Conservation (phyloP, 495 filamentous ascomycete genomes). For the Entonaema liquescens region DNA sequence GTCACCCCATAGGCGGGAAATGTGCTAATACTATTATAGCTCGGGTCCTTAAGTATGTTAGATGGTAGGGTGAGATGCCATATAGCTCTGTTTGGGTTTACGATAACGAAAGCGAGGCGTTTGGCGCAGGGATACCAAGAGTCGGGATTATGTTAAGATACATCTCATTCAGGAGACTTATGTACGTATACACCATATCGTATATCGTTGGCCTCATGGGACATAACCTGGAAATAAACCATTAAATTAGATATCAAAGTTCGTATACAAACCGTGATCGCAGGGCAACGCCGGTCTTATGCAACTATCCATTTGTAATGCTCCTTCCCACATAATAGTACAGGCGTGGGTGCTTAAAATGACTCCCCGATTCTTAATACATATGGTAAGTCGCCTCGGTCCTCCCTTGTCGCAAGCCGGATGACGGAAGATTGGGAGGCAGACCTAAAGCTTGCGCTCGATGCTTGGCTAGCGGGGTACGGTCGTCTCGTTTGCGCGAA, state of each 20-base stretch:
- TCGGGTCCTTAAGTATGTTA: background rate
- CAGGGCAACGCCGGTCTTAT: slow-evolving; percentile 24
- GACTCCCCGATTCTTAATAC: slow-evolving; percentile 47
- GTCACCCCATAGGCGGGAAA: background rate
- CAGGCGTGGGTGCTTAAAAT: slow-evolving; percentile 3
- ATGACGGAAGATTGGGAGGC: slow-evolving; percentile 50
- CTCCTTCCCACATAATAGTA: background rate
- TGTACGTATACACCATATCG: background rate
- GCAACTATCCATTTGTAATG: slow-evolving; percentile 11
- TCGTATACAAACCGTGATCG: background rate
- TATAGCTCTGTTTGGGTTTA: background rate
- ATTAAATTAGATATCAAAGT: slow-evolving; percentile 1
- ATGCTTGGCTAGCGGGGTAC: slow-evolving; percentile 51
- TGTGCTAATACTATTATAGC: slow-evolving; percentile 14
- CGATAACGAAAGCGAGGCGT: slow-evolving; percentile 14
- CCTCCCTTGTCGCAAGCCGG: slow-evolving; percentile 49
- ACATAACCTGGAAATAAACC: slow-evolving; percentile 29
- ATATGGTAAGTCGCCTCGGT: slow-evolving; percentile 53
- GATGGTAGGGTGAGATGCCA: background rate
- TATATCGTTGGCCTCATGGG: slow-evolving; percentile 1
- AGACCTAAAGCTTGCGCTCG: slow-evolving; percentile 53
- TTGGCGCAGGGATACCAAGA: background rate
- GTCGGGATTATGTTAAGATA: background rate
- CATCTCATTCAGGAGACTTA: background rate
- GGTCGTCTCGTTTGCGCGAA: slow-evolving; percentile 55